phyloP scores from a whole-genome alignment of 2,329 filamentous ascomycete species.

The Beauveria bassiana region DNA sequence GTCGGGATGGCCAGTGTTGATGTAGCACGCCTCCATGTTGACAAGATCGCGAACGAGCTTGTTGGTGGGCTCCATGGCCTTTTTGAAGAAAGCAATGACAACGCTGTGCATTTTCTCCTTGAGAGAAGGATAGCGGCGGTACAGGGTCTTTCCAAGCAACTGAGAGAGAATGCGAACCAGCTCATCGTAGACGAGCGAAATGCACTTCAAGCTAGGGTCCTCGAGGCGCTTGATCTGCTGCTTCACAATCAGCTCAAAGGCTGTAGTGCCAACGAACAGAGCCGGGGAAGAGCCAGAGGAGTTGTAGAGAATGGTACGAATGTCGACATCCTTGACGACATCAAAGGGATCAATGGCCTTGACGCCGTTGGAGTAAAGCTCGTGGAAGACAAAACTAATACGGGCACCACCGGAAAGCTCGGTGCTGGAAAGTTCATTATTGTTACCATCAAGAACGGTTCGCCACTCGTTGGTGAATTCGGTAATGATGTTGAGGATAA shows the following conservation, averaged over 20 bases:
- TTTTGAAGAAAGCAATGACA: slow-evolving; percentile 94
- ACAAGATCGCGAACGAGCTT: slow-evolving; percentile 93
- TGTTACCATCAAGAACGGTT: slow-evolving; percentile 92
- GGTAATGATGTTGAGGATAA: slow-evolving; percentile 96
- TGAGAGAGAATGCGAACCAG: slow-evolving; percentile 90
- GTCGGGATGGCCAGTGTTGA: slow-evolving; percentile 97
- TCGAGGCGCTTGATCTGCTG: slow-evolving; percentile 95
- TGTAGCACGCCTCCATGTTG: slow-evolving; percentile 91
- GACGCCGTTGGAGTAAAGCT: slow-evolving; percentile 93
- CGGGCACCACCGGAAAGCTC: slow-evolving; percentile 94
- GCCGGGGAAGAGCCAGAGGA: slow-evolving; percentile 97
- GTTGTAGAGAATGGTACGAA: slow-evolving; percentile 95
- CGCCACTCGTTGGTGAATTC: slow-evolving; percentile 98
- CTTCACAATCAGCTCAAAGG: slow-evolving; percentile 98
- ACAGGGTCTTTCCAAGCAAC: slow-evolving; percentile 79
- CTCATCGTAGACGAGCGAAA: slow-evolving; percentile 94
- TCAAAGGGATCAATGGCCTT: slow-evolving; percentile 98
- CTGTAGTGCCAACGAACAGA: slow-evolving; percentile 92
- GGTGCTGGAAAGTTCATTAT: slow-evolving; percentile 86
- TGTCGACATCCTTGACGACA: slow-evolving; percentile 93
- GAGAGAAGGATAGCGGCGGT: slow-evolving; percentile 83
- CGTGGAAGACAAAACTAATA: slow-evolving; percentile 99
- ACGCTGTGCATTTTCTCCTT: slow-evolving; percentile 96
- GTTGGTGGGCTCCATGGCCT: slow-evolving; percentile 95
- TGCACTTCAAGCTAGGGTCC: slow-evolving; percentile 95